Base-by-base conservation (phyloP, 2,329 filamentous ascomycete species). In the Alternaria atra region DNA sequence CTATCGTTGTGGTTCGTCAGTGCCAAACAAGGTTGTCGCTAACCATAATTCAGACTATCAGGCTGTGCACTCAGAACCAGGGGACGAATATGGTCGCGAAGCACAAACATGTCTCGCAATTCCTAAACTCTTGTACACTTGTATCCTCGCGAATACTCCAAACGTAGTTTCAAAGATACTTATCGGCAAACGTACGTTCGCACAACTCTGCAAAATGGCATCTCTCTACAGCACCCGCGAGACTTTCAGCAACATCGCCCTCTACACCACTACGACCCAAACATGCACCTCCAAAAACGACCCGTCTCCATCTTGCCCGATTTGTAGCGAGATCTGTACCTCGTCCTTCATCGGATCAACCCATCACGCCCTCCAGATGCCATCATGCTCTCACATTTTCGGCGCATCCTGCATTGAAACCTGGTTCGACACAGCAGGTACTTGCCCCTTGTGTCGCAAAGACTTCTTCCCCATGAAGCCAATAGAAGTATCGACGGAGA, bases 331-430 rank as follows among this genome's bases (percentile, higher is more conserved):
- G 23, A 9, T 4, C 8, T 48, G 25, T 29, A 44, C 42, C 23
- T 9, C 5, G 23, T 0, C 7, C 5, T 50, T 23, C n/a, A 4
- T 23, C 10, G 34, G 25, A 40, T 15, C 15, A 17, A 17, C 17
- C n/a, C 50, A 52, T 15, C 25, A 52, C 3, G 25, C 34, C 10
- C 34, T 37, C 8, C 23, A 40, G 5, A 27, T 52, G 50, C 50
- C 35, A 29, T 29, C 23, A 29, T 52, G 50, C 35, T 17, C 35
- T 4, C 50, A 52, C 35, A 30, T 52, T 15, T 52, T 52, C n/a
- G 32, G 50, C 25, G 50, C 34, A 40, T 40, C 34, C 10, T 52
- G 50, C 50, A 52, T 52, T 25, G 50, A 52, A 30, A 29, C 50
- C 23, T 52, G 50, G 50, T 52, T 52, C 23, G 50, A 52, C 15